These are phyloP conservation scores for Apostasia ramifera DNA, from an alignment of 106 monocot species.

Conservation along the genomic window DNA sequence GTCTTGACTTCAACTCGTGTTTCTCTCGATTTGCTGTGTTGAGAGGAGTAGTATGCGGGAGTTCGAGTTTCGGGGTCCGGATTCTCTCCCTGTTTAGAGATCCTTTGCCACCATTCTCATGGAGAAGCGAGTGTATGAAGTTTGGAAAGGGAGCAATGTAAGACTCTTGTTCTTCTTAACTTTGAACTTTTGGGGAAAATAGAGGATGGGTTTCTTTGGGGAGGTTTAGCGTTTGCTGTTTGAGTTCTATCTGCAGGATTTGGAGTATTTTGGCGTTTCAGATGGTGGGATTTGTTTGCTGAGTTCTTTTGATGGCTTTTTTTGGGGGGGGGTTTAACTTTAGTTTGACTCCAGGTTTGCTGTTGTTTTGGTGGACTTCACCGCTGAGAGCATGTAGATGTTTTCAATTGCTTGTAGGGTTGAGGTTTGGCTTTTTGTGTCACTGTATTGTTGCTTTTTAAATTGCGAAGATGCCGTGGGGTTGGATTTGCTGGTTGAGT, in stretches of 20 bases:
- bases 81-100: constrained; percentile 1
- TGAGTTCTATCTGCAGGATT: background rate
- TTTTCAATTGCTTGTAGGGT: background rate
- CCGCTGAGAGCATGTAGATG: background rate
- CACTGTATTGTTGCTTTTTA: background rate
- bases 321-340: background rate
- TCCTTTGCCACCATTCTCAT: background rate
- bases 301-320: background rate
- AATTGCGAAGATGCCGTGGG: background rate
- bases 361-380: background rate
- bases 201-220: background rate
- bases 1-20: background rate
- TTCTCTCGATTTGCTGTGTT: background rate
- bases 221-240: background rate
- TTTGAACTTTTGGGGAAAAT: background rate
- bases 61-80: constrained; percentile 1
- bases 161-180: constrained; percentile 5
- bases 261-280: background rate
- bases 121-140: constrained; percentile 32
- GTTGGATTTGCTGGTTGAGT: constrained; percentile 4
- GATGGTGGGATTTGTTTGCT: background rate
- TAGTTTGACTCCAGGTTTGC: background rate
- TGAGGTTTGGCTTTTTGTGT: background rate
- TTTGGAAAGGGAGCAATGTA: constrained; percentile 38
- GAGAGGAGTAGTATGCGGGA: constrained; percentile 4